These are phyloP conservation scores for Peziza echinospora DNA, from an alignment of 495 filamentous ascomycete genomes.

Conservation along the genomic window DNA sequence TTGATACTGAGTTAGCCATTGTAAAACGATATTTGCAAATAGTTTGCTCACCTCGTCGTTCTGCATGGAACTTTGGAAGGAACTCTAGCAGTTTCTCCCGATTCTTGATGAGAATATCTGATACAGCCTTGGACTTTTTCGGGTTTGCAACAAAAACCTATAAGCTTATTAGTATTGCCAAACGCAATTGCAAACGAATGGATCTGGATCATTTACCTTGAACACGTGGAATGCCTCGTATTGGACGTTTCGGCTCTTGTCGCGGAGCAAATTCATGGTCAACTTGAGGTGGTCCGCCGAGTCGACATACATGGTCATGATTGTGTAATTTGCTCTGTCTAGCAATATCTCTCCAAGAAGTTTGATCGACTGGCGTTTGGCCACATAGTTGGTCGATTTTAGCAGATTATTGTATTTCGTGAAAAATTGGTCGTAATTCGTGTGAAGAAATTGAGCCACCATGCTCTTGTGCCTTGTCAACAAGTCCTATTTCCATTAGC, in stretches of 20 bases:
- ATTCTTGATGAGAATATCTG: slow-evolving; percentile 90
- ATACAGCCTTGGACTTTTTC: slow-evolving; percentile 82
- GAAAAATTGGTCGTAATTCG: slow-evolving; percentile 52
- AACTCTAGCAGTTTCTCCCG: slow-evolving; percentile 74
- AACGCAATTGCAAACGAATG: not conserved
- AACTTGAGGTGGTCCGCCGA: slow-evolving; percentile 88
- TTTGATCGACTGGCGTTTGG: slow-evolving; percentile 95
- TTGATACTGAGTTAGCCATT: not conserved
- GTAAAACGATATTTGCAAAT: not conserved
- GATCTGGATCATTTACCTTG: too few relatives aligned
- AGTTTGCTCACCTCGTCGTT: slow-evolving; percentile 36
- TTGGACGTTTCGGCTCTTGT: slow-evolving; percentile 95
- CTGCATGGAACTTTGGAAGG: slow-evolving; percentile 74
- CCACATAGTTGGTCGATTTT: slow-evolving; percentile 86
- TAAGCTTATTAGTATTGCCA: not conserved
- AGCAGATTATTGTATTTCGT: slow-evolving; percentile 69
- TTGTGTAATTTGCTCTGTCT: slow-evolving; percentile 85
- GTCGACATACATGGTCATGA: slow-evolving; percentile 95
- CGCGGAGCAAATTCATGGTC: slow-evolving; percentile 85
- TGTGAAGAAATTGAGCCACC: slow-evolving; percentile 61
- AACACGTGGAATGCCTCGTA: slow-evolving; percentile 99
- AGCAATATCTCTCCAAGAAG: slow-evolving; percentile 84
- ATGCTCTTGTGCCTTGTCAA: slow-evolving; percentile 82
- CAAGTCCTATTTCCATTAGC: slow-evolving; percentile 43
- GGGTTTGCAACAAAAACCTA: slow-evolving; percentile 94